Evolutionary conservation across 306 rosid genomes (phyloP), one percentile per base, ranked within the genome.

Genomic region (Prunus fruticosa): DNA sequence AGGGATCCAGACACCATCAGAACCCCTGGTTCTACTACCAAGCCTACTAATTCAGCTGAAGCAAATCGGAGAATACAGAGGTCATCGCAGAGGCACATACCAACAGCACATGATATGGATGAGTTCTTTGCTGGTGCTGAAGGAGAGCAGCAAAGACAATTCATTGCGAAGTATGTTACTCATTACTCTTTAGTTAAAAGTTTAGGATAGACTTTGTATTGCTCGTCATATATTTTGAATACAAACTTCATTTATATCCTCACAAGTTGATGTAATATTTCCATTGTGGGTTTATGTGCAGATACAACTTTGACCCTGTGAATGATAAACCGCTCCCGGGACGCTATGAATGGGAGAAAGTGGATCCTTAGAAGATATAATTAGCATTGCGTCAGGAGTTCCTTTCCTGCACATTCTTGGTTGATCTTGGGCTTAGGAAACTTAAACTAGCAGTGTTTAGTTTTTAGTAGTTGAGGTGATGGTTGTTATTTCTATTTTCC

Each of bases 261-360:
- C 14, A 6, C 46, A 9, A 61, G 20, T 64, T 14, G 32, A 19
- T 77, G 20, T 72, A 57, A 76, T 13, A 34, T 27, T 53, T 61
- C 30, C 11, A 11, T 34, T 76, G 54, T 45, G 82, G 71, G 69
- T 79, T 80, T 73, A 25, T 79, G 69, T 89, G 85, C 92, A 95
- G 99, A 91, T 95, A 95, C 85, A 95, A 95, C 92, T 95, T 83
- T 60, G 97, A 95, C 80, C 97, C 96, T 27, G 90, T 90, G 81
- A 88, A 78, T 30, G 97, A 92, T 8, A 88, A 83, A 80, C 99
- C 97, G 0, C 93, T 92, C 73, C 92, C 89, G 0, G 99, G 99
- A 47, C 97, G 97, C 10, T 95, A 83, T 22, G 83, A 88, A 79
- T 95, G 99, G 99, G 88, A 89, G 81, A 89, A 92, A 76, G 71